Base-by-base conservation (phyloP, 2,329 filamentous ascomycete species). In the Fonsecaea erecta region DNA sequence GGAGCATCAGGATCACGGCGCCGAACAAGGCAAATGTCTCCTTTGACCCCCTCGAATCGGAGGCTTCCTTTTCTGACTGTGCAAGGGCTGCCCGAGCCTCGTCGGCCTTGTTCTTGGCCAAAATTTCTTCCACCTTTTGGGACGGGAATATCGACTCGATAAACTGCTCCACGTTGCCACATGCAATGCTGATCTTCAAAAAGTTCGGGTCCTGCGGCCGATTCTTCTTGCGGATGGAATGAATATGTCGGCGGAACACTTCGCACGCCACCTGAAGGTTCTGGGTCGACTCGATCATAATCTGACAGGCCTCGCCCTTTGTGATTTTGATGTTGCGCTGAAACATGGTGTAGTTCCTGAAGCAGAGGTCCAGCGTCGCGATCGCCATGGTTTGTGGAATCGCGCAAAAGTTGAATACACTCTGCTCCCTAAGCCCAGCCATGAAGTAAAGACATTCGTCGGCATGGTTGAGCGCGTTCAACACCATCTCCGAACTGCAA, bases 401-500 rank as follows among this genome's bases (percentile, higher is more conserved):
- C 63, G 94, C 94, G 54, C 93, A 93, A 78, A 99, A 99, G 84
- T 99, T 99, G 87, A 99, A 99, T 28, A 97, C 92, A 75, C 92
- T 96, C 81, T 99, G 95, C 75, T 99, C 95, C 71, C 90, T 89
- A 69, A 99, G 87, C 53, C 91, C 95, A 4, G 94, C 94, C 82
- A 99, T 92, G 81, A 98, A 99, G 82, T 93, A 97, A n/a, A 99
- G 80, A 76, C 94, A 98, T 75, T 98, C 93, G 70, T 97, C 93
- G 3, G 86, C 90, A 71, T 96, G 91, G 74, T 88, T 88, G 51
- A 99, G 83, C 4, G 94, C 92, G 73, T 95, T 92, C 65, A 98
- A 83, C 6, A 98, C 88, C 93, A 99, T 97, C 75, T 97, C 92
- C 0, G 94, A 96, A 72, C 89, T 89, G 81, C 92, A 96, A 73